These are phyloP conservation scores for Tetragonia tetragonoides DNA, from an alignment of 148 eudicot species.

Conservation along the genomic window DNA sequence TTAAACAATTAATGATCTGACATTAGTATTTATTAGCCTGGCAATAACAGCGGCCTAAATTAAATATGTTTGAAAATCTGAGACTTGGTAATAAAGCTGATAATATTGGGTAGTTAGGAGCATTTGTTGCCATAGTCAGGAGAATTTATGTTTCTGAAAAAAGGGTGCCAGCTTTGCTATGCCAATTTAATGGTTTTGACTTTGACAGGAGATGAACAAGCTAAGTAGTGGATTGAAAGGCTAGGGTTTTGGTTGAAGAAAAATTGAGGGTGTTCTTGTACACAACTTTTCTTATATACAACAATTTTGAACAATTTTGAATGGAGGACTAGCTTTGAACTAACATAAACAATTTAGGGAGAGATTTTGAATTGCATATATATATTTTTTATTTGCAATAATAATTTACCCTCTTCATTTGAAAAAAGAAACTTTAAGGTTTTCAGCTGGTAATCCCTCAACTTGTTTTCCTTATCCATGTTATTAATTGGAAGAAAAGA, in stretches of 20 bases:
- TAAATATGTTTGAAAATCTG: conserved; percentile 1
- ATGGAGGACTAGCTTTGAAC: too few species aligned
- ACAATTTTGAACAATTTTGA: not conserved
- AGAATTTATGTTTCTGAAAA: conserved; percentile 21
- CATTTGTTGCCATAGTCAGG: conserved; percentile 7
- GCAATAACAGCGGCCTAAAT: too few species aligned
- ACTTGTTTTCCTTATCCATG: too few species aligned
- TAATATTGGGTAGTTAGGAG: conserved; percentile 15
- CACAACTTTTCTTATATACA: not conserved
- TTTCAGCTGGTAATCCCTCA: too few species aligned
- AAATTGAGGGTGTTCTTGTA: not conserved
- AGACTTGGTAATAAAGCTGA: not conserved
- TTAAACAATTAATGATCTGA: too few species aligned
- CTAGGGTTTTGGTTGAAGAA: conserved; percentile 15
- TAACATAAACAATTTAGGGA: too few species aligned
- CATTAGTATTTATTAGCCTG: too few species aligned
- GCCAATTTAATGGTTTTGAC: not conserved
- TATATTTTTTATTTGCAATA: too few species aligned
- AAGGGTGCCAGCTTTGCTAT: conserved; percentile 20
- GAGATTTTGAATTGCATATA: too few species aligned
- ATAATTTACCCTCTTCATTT: too few species aligned
- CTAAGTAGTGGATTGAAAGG: not conserved
- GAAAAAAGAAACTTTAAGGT: too few species aligned
- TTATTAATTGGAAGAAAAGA: too few species aligned
- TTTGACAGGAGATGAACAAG: not conserved